These are phyloP conservation scores for Rhodamnia rubescens DNA, from an alignment of 345 rosid genomes.

Conservation along the genomic window DNA sequence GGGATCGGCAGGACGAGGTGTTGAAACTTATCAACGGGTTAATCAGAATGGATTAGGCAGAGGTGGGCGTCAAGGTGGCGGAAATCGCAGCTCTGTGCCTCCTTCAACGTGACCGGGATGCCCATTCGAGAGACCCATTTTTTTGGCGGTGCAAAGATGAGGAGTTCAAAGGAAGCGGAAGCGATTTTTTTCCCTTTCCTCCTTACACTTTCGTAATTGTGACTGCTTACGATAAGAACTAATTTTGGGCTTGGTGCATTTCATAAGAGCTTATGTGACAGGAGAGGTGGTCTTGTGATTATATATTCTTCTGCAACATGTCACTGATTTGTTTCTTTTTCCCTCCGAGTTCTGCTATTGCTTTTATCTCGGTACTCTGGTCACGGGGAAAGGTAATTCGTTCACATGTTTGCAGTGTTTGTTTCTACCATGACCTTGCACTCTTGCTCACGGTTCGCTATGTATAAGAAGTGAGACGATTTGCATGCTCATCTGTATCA, in stretches of 20 bases:
- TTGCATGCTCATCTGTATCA: neutral
- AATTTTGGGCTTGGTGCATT: constrained; percentile 2
- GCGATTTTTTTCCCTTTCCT: constrained; percentile 4
- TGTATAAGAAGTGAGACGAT: neutral
- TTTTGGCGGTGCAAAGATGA: constrained; percentile 21
- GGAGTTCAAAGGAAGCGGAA: neutral
- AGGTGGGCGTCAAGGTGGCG: constrained; percentile 26
- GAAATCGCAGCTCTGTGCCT: constrained; percentile 12
- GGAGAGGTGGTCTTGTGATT: constrained; percentile 3
- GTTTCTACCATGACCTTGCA: neutral
- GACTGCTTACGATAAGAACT: neutral
- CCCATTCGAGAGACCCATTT: constrained; percentile 7
- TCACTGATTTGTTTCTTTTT: neutral
- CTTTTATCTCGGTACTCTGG: neutral
- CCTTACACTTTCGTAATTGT: constrained; percentile 2
- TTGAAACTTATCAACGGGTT: constrained; percentile 43
- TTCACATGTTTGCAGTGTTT: neutral
- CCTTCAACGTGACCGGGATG: neutral
- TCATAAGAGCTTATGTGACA: constrained; percentile 18
- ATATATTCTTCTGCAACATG: neutral
- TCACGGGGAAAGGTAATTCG: neutral
- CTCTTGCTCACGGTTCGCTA: neutral
- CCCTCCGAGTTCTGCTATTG: neutral
- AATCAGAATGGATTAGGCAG: constrained; percentile 47
- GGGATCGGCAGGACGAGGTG: constrained; percentile 44